phyloP scores from a whole-genome alignment of 495 filamentous ascomycete species.

The Lasiosphaeris hirsuta region DNA sequence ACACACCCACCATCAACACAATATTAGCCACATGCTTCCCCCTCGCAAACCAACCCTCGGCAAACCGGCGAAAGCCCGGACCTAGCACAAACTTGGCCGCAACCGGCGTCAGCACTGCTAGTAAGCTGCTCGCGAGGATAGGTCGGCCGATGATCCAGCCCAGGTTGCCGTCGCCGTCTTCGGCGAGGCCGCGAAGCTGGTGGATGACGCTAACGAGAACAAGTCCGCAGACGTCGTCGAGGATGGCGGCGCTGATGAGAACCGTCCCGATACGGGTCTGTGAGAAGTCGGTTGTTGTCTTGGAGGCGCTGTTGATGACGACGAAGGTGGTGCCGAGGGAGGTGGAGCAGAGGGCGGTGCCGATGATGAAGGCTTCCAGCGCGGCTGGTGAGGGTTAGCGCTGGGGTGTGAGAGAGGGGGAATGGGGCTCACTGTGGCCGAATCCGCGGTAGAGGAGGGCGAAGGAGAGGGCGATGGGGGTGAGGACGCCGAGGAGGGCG shows the following conservation, averaged over 20 bases:
- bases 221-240: slow-evolving; percentile 81
- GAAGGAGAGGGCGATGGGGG: slow-evolving; percentile 69
- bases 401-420: slow-evolving; percentile 7
- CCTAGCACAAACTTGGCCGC: slow-evolving; percentile 13
- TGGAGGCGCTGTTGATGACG: slow-evolving; percentile 52
- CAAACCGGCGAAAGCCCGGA: slow-evolving; percentile 18
- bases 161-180: slow-evolving; percentile 2
- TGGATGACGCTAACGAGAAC: slow-evolving; percentile 69
- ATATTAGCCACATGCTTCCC: slow-evolving; percentile 17
- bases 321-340: slow-evolving; percentile 77
- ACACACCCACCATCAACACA: slow-evolving; percentile 16
- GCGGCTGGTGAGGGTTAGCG: slow-evolving; percentile 33
- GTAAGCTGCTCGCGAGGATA: slow-evolving; percentile 21
- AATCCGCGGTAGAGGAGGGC: slow-evolving; percentile 40
- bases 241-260: slow-evolving; percentile 68
- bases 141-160: slow-evolving; percentile 32
- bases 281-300: slow-evolving; percentile 46
- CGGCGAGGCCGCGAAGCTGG: slow-evolving; percentile 36
- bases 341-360: slow-evolving; percentile 73
- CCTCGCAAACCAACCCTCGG: not conserved
- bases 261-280: slow-evolving; percentile 66
- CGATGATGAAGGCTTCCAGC: slow-evolving; percentile 69
- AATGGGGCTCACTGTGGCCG: slow-evolving; percentile 15
- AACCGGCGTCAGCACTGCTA: slow-evolving; percentile 25
- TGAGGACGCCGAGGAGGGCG: slow-evolving; percentile 60